phyloP scores from a whole-genome alignment of 2,329 filamentous ascomycete genomes.

The Rhexocercosporidium sp. region DNA sequence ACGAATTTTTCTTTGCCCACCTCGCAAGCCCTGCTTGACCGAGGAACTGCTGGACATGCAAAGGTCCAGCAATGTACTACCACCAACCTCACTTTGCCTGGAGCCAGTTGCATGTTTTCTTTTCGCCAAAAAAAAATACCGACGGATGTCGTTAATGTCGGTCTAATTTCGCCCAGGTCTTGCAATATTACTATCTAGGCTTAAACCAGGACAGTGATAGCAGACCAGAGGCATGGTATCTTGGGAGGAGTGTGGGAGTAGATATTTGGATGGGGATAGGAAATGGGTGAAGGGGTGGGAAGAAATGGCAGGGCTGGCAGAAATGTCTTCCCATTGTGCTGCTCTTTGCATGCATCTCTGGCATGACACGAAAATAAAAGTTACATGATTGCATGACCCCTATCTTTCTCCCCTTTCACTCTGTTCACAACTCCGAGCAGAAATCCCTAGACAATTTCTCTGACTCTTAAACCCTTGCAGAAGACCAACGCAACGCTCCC shows the following conservation, averaged over 20 bases:
- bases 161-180: slow-evolving; percentile 8
- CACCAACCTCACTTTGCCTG: slow-evolving; percentile 3
- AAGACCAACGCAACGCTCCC: background rate
- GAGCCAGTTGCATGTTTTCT: slow-evolving; percentile 8
- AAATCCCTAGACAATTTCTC: background rate
- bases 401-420: background rate
- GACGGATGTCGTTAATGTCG: slow-evolving; percentile 6
- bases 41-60: background rate
- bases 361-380: slow-evolving; percentile 20
- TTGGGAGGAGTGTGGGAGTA: slow-evolving; percentile 13
- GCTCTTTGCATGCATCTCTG: slow-evolving; percentile 6
- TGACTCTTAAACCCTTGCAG: background rate
- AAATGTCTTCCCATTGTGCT: slow-evolving; percentile 9
- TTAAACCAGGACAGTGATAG: background rate
- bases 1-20: slow-evolving; percentile 27
- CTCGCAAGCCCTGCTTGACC: background rate
- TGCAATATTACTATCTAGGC: background rate
- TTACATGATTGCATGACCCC: slow-evolving; percentile 15
- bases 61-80: slow-evolving; percentile 9
- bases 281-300: background rate
- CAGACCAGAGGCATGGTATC: background rate
- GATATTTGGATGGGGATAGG: slow-evolving; percentile 4
- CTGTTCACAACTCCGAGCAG: background rate
- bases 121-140: slow-evolving; percentile 5
- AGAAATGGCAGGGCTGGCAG: background rate